Base-by-base conservation (phyloP, 208 protist genomes). In the Trypanosoma rangeli region DNA sequence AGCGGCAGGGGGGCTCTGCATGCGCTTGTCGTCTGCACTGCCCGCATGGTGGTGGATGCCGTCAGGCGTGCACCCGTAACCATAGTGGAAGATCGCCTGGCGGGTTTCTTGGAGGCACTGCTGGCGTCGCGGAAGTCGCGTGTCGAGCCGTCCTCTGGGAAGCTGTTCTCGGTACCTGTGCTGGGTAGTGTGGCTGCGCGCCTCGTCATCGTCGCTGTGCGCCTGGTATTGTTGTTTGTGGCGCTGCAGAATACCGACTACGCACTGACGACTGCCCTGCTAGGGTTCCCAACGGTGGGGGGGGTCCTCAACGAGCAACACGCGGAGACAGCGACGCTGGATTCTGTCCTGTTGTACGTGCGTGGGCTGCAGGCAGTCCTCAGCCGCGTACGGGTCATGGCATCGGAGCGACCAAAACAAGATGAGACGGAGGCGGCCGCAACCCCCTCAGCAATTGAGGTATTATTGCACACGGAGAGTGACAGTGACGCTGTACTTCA, bases 201-300 rank as follows among this genome's bases (percentile, higher is more conserved):
- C 55, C 60, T 74, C 37, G 62, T 70, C 0, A 56, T 74, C 18
- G 42, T 66, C 20, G 46, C 68, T 7, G 20, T 70, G 33, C 52
- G 68, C 44, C 55, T 74, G 29, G 59, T 49, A 24, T 55, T 79
- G 31, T 33, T 69, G 3, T 70, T 56, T 1, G 46, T 83, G 15
- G 73, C 74, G 2, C 13, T 72, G 5, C 37, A 56, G 8, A 78
- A 76, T 18, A 44, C 57, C 8, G 69, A 88, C 69, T 79, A 81
- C 39, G 70, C 79, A 9, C 58, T 88, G 28, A 73, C 76, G 13
- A 74, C 31, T 59, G 78, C 78, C 0, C 68, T 87, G 8, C 55
- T 79, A 1, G 62, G 33, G 10, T 58, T 73, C 49, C 64, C 74
- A 31, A 55, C 61, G 15, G 52, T 73, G 12, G 49, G 65, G 20